phyloP scores from a whole-genome alignment of 768 basidiomycete genomes.

The Trametes gibbosa region DNA sequence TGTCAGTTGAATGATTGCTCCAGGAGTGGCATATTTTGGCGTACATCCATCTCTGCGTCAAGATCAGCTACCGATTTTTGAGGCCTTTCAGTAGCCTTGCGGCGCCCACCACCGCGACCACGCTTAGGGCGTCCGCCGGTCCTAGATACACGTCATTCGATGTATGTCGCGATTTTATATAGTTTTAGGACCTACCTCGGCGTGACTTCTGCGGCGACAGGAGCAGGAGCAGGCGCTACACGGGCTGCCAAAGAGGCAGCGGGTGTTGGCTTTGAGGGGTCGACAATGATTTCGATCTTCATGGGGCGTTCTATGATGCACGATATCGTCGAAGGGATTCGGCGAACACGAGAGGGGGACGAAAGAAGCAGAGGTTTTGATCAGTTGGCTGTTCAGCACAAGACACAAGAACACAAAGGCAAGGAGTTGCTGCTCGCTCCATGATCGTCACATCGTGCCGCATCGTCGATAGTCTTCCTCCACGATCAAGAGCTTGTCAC shows the following conservation, averaged over 20 bases:
- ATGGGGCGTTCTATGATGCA: constrained; percentile 79
- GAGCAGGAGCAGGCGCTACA: constrained; percentile 67
- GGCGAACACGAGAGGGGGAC: constrained; percentile 22
- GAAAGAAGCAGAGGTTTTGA: constrained; percentile 34
- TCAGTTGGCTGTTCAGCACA: constrained; percentile 36
- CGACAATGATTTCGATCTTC: constrained; percentile 97
- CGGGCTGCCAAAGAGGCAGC: constrained; percentile 71
- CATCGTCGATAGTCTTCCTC: constrained; percentile 16
- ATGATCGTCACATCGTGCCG: constrained; percentile 5
- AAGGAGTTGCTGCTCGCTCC: constrained; percentile 15
- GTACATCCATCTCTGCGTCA: constrained; percentile 97
- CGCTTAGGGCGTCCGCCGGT: constrained; percentile 41
- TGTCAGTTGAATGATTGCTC: not conserved
- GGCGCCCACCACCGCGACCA: constrained; percentile 18
- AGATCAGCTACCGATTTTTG: constrained; percentile 85
- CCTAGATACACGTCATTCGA: constrained; percentile 3
- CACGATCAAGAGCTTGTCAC: constrained; percentile 6
- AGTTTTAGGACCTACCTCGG: constrained; percentile 19
- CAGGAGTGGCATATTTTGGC: no score
- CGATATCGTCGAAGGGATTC: constrained; percentile 26
- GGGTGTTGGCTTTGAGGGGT: constrained; percentile 69
- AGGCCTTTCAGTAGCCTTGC: constrained; percentile 49
- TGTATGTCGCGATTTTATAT: not conserved
- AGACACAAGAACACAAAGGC: constrained; percentile 29
- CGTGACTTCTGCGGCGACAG: constrained; percentile 25